These are phyloP conservation scores for Terana coerulea DNA, from an alignment of 768 basidiomycete genomes.

Conservation along the genomic window DNA sequence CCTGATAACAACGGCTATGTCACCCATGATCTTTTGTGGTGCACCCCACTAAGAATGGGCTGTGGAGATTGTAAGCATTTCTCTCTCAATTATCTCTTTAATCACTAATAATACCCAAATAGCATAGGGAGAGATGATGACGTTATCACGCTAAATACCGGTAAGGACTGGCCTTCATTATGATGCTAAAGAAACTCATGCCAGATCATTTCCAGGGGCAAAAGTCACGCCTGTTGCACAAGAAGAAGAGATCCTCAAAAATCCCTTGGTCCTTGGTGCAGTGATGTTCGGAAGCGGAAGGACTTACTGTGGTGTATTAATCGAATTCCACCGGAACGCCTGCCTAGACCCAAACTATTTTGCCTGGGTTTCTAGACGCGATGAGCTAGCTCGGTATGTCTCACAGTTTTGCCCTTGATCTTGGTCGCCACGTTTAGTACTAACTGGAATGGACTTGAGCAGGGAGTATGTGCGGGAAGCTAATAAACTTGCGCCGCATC, in stretches of 20 bases:
- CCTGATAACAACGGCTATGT: slow-evolving; percentile 13
- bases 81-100: slow-evolving; percentile 3
- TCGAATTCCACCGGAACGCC: slow-evolving; percentile 6
- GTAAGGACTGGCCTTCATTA: background rate
- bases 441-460: too few relatives aligned
- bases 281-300: slow-evolving; percentile 17
- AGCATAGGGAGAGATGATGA: slow-evolving; percentile 8
- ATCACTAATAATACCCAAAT: slow-evolving; percentile 2
- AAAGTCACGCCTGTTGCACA: slow-evolving; percentile 11
- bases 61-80: slow-evolving; percentile 11
- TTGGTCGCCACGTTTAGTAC: background rate
- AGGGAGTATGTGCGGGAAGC: slow-evolving; percentile 23
- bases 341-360: slow-evolving; percentile 20
- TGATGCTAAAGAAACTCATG: background rate
- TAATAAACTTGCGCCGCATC: slow-evolving; percentile 28
- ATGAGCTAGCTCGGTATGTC: slow-evolving; percentile 11
- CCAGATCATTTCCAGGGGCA: too few relatives aligned
- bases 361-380: slow-evolving; percentile 1
- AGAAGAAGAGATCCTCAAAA: background rate
- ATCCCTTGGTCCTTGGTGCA: slow-evolving; percentile 3
- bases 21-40: slow-evolving; percentile 6
- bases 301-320: slow-evolving; percentile 10
- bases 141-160: background rate
- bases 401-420: background rate
- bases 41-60: slow-evolving; percentile 10